Percentiles rank a stretch among this genome's conserved stretches.
These are phyloP conservation scores for Tricladium varicosporioides DNA, from an alignment of 2,329 filamentous ascomycete genomes.

Conservation along the genomic window DNA sequence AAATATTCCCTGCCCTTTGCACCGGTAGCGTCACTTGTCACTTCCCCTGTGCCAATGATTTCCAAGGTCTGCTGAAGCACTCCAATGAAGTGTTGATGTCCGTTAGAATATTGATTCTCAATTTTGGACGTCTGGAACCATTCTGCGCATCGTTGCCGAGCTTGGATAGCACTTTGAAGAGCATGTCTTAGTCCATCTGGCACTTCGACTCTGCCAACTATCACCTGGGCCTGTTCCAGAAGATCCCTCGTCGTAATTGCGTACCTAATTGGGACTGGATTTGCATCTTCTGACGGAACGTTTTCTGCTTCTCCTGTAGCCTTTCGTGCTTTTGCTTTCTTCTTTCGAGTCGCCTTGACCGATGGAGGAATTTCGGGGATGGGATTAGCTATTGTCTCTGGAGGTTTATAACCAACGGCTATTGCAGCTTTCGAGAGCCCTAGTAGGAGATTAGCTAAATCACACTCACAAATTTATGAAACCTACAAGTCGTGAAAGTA, in stretches of 20 bases:
- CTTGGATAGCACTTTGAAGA: slow-evolving; percentile 9
- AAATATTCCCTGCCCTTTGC: background rate
- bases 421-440: slow-evolving; percentile 1
- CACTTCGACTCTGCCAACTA: background rate
- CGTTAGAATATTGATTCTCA: slow-evolving; percentile 2
- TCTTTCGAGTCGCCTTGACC: background rate
- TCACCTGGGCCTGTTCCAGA: background rate
- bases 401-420: slow-evolving; percentile 1
- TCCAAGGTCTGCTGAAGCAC: slow-evolving; percentile 1
- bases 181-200: slow-evolving; percentile 1
- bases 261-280: background rate
- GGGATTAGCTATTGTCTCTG: background rate
- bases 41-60: background rate
- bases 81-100: slow-evolving; percentile 4
- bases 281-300: background rate
- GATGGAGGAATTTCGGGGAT: background rate
- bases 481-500: slow-evolving; percentile 7
- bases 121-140: slow-evolving; percentile 11
- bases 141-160: slow-evolving; percentile 13
- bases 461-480: background rate
- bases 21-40: background rate
- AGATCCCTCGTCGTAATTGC: background rate
- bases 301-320: background rate
- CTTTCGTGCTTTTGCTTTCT: background rate
- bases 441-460: background rate